Percentiles rank a stretch among this genome's conserved stretches.
phyloP scores from a whole-genome alignment of 1,284 basidiomycete genomes.

The Cutaneotrichosporon sp. region DNA sequence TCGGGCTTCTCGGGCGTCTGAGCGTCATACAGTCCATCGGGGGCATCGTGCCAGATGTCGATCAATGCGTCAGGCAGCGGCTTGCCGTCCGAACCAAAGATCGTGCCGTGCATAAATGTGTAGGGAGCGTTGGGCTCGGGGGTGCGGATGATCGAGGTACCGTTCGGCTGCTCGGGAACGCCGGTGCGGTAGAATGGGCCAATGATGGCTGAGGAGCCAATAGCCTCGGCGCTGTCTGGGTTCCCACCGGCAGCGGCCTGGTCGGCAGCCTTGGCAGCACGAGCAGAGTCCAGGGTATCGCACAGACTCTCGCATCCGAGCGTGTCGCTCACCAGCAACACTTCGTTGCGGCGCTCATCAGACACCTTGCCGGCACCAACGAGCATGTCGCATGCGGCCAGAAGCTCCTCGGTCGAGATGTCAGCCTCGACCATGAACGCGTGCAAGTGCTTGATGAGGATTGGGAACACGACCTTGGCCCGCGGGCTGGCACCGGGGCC shows the following conservation, averaged over 20 bases:
- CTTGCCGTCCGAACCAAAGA: constrained; percentile 44
- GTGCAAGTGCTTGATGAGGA: constrained; percentile 49
- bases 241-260: neutral
- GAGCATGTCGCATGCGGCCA: constrained; percentile 48
- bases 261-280: constrained; percentile 18
- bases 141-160: constrained; percentile 39
- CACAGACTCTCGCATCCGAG: constrained; percentile 52
- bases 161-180: constrained; percentile 44
- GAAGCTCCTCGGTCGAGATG: constrained; percentile 51
- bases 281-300: constrained; percentile 27
- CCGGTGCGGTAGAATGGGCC: constrained; percentile 38
- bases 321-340: constrained; percentile 52
- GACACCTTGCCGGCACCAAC: constrained; percentile 50
- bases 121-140: constrained; percentile 40
- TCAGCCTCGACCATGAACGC: constrained; percentile 48
- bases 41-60: constrained; percentile 52
- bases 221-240: neutral
- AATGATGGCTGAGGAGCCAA: constrained; percentile 43
- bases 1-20: constrained; percentile 50
- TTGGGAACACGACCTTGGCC: constrained; percentile 45
- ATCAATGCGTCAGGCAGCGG: constrained; percentile 47
- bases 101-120: constrained; percentile 41
- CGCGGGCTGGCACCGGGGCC: constrained; percentile 43
- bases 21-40: constrained; percentile 53
- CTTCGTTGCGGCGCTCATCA: constrained; percentile 50